Evolutionary conservation across 106 monocot genomes (phyloP), one percentile per base, ranked within the genome.

Genomic region (Dendrobium chrysotoxum): DNA sequence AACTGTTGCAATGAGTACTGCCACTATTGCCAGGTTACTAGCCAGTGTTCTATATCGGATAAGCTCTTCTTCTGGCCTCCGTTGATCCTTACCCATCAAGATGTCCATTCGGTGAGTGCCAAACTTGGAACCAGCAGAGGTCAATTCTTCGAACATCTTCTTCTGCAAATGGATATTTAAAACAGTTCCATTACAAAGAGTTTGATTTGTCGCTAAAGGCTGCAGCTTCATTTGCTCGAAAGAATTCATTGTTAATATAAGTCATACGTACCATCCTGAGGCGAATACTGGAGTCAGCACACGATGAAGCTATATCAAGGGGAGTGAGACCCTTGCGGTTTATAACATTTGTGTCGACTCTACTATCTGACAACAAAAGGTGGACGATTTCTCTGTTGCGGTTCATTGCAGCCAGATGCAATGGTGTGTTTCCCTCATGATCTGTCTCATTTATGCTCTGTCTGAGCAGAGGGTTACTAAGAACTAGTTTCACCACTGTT

Each of bases 1-100:
- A 35, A 35, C 35, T 35, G 35, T 35, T 35, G 35, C 83, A 26
- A 90, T 74, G 23, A 90, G 87, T 5, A 87, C 85, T 4, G 86
- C 82, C 0, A 82, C 83, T 8, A 87, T 44, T 1, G 78, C 80
- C 16, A 87, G 42, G 17, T 77, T 85, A 61, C 85, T 87, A 1
- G 79, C 57, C 16, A 85, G 7, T 1, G 66, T 18, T 16, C 55
- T 77, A 28, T 31, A 78, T 28, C 84, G 61, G 31, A 64, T 72
- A 2, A 67, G 55, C 39, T 85, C 87, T 15, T 83, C 78, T 2
- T 70, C 57, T 18, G 40, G 5, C 1, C 76, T 81, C 40, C 53
- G 55, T 11, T 7, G 46, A 0, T 31, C 0, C 7, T 10, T 41
- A 0, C 53, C 61, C 10, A 6, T 66, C 6, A 75, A 39, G 26